Base-by-base conservation (phyloP, 2,329 filamentous ascomycete genomes). In the Penicillium sp. region DNA sequence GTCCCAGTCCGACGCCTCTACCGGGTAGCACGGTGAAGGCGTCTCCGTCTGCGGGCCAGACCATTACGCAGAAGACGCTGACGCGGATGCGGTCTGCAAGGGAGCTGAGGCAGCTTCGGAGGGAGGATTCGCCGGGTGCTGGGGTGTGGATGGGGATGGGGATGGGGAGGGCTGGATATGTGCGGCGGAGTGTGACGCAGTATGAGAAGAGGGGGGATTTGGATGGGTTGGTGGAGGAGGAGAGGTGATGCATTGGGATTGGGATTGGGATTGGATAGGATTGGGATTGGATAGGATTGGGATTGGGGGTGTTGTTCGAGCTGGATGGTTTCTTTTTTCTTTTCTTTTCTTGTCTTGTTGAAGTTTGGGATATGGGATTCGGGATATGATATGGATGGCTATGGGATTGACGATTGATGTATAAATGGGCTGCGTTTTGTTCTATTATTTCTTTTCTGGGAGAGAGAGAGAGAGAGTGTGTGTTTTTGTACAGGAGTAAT, bases 1-100 rank as follows among this genome's bases (percentile, higher is more conserved):
- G 78, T 0, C 84, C 85, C 19, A 82, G 84, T 2, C 82, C 84
- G 12, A 78, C 81, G 0, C 73, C 81, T 2, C 83, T 82, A 0
- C 81, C 81, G 0, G 83, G 83, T 0, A 88, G 85, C 0, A 81
- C 82, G 59, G 83, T 88, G 50, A 79, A 81, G 19, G 86, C 84
- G 12, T 84, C 84, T 2, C 84, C 85, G 2, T 78, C 82, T 35
- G 83, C 84, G 3, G 84, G 82, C 7, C 83, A 86, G 64, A 78
- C 82, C 4, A 83, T 87, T 59, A 77, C 77, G 4, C 69, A 73
- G 4, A 69, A 72, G 35, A 75, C 78, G 3, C 65, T 81, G 42
- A 73, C 73, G 17, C 70, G 77, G 10, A 75, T 81, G 68, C 65
- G 73, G 54, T 77, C 78, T 77, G 12, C 70, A 69, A n/a, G 69